phyloP scores from a whole-genome alignment of 352 stramenopile species.

The Thalassiosira allenii region DNA sequence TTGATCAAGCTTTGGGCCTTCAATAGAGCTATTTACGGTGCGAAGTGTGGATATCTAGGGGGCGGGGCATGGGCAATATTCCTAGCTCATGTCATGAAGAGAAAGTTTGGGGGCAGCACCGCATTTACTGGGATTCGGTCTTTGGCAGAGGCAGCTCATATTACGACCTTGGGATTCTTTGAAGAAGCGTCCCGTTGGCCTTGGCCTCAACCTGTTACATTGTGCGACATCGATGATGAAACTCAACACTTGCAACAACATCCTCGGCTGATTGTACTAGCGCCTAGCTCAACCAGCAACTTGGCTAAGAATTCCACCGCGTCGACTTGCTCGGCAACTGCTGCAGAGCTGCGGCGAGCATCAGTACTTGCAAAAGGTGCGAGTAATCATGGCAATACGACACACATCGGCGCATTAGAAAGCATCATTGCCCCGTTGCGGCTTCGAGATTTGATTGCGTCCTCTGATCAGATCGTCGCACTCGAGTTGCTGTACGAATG shows the following conservation, averaged over 20 bases:
- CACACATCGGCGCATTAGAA: constrained; percentile 6
- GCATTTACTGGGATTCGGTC: not conserved
- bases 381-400: not conserved
- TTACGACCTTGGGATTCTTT: not conserved
- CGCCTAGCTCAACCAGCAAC: constrained; percentile 8
- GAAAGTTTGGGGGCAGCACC: not conserved
- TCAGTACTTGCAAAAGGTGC: constrained; percentile 2
- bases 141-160: constrained; percentile 3
- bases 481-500: constrained; percentile 9
- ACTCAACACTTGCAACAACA: not conserved
- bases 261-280: constrained; percentile 1
- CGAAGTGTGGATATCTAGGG: constrained; percentile 33
- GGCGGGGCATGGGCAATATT: constrained; percentile 40
- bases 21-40: constrained; percentile 35
- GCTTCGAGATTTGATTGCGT: constrained; percentile 5
- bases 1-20: constrained; percentile 47
- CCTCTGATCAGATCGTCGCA: constrained; percentile 4
- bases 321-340: constrained; percentile 15
- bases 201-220: constrained; percentile 27
- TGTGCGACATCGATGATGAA: not conserved
- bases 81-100: constrained; percentile 19
- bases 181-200: constrained; percentile 32
- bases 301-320: constrained; percentile 17
- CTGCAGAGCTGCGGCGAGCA: constrained; percentile 10
- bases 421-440: constrained; percentile 10